Percentiles rank a stretch among this genome's conserved stretches.
These are phyloP conservation scores for Mortierella sp. DNA, from an alignment of 371 early-diverging fungal species.

Conservation along the genomic window DNA sequence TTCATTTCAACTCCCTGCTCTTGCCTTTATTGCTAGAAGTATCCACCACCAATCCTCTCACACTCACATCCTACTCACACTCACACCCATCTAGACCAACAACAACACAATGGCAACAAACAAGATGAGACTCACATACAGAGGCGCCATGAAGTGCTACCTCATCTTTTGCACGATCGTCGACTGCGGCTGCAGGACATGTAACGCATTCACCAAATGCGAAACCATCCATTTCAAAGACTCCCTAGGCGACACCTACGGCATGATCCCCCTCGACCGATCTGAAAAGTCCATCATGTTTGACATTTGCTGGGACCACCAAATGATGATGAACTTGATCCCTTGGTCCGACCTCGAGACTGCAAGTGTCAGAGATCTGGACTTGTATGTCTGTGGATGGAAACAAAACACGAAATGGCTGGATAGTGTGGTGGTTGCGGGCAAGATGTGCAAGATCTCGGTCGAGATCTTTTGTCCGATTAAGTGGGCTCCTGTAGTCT, in stretches of 20 bases:
- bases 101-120: not conserved
- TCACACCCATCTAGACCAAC: not conserved
- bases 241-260: not conserved
- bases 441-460: not conserved
- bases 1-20: not conserved
- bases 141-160: constrained; percentile 7
- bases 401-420: not conserved
- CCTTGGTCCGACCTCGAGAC: not conserved
- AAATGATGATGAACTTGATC: not conserved
- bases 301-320: not conserved
- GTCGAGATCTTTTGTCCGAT: not conserved
- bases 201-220: not conserved
- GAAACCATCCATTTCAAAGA: not conserved
- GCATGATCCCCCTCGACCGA: not conserved
- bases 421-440: not conserved
- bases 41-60: not conserved
- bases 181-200: not conserved
- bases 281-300: not conserved
- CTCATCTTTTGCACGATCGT: not conserved
- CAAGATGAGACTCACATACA: constrained; percentile 1
- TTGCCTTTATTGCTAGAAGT: not conserved
- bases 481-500: not conserved
- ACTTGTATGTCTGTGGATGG: not conserved
- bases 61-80: not conserved
- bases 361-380: not conserved